Conservation (phyloP, 208 protist genomes). For the Trichomonas tenax region DNA sequence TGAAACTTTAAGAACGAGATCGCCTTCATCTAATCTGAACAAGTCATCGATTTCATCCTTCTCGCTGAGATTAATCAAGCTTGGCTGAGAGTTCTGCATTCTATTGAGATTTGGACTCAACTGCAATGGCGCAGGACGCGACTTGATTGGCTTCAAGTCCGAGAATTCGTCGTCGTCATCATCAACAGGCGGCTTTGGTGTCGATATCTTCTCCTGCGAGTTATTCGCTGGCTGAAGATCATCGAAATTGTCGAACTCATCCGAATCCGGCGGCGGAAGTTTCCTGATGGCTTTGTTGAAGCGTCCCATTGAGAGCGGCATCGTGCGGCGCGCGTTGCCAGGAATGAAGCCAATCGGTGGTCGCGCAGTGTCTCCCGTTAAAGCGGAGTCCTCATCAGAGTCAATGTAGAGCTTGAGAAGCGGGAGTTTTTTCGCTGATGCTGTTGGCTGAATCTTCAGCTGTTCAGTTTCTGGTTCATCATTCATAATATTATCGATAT, state of each 20-base stretch:
- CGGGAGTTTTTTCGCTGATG: not conserved
- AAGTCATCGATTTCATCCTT: not conserved
- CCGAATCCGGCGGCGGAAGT: not conserved
- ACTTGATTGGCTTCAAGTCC: not conserved
- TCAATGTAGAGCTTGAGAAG: not conserved
- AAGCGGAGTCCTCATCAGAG: not conserved
- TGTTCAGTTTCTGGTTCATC: not conserved
- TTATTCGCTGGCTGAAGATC: not conserved
- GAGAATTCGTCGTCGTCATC: not conserved
- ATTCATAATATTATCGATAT: not conserved
- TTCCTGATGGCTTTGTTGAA: not conserved
- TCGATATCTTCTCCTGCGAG: not conserved
- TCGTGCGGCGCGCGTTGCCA: not conserved
- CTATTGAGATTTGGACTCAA: not conserved
- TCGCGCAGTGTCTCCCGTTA: not conserved
- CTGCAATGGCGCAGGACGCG: not conserved
- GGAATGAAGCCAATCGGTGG: not conserved
- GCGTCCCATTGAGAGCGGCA: not conserved
- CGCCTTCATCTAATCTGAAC: not conserved
- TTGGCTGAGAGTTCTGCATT: not conserved
- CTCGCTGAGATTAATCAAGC: not conserved
- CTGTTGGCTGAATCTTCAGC: not conserved
- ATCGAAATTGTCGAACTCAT: not conserved
- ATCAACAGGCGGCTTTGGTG: not conserved
- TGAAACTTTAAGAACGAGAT: not conserved